A percentile compares a stretch with the other conserved stretches of the same genome.
These are phyloP conservation scores for Teratosphaeria gauchensis DNA, from an alignment of 2,329 filamentous ascomycete species.

Conservation along the genomic window DNA sequence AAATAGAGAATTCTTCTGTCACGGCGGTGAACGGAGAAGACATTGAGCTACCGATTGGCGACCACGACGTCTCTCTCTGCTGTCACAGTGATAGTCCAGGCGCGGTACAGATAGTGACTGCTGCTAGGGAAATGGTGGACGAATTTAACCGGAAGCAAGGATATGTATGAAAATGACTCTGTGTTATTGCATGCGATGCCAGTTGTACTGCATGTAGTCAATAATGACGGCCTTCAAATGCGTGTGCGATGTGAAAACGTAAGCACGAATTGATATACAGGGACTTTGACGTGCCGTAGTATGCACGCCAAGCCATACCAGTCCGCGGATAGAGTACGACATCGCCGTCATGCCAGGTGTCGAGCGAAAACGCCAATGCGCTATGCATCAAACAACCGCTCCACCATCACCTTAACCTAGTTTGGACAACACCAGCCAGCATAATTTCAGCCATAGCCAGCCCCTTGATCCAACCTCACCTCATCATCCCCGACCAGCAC, in stretches of 20 bases:
- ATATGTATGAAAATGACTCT: constrained; percentile 6
- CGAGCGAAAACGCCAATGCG: not conserved
- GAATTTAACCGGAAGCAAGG: constrained; percentile 28
- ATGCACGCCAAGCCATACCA: no score
- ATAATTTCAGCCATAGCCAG: not conserved
- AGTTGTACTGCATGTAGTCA: no score
- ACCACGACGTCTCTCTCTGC: constrained; percentile 35
- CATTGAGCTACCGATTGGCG: constrained; percentile 31
- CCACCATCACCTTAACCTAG: not conserved
- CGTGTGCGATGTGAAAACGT: no score
- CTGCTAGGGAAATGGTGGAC: constrained; percentile 33
- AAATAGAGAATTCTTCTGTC: constrained; percentile 32
- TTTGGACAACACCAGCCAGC: not conserved
- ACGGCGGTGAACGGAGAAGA: constrained; percentile 34
- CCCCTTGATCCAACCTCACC: not conserved
- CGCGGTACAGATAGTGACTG: constrained; percentile 34
- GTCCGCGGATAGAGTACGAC: no score
- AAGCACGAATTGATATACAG: no score
- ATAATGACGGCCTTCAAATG: no score
- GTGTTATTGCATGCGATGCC: no score
- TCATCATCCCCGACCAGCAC: not conserved
- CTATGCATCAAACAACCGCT: not conserved
- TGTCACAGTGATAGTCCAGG: constrained; percentile 38
- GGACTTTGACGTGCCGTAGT: no score
- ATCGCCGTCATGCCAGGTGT: no score